Conservation (phyloP, 805 yeast genomes). For the Wickerhamiella vanderwaltii region DNA sequence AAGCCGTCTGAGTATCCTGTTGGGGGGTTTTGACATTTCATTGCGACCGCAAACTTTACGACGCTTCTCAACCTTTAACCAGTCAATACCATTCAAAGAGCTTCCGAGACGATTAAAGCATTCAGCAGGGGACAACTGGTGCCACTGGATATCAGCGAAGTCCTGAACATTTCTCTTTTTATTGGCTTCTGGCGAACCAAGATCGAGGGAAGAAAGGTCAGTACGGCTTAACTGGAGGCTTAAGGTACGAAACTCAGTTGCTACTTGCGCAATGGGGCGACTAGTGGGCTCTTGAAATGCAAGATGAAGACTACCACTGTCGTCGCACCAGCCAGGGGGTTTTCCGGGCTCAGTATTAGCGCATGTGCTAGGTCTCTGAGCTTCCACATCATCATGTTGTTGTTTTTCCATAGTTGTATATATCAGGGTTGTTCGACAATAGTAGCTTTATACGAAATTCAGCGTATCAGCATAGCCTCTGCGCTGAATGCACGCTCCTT, state of each 20-base stretch:
- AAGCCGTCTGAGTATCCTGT: conserved; percentile 25
- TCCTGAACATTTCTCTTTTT: background rate
- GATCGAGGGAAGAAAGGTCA: conserved; percentile 1
- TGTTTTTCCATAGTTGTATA: too few relatives aligned
- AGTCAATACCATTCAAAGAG: background rate
- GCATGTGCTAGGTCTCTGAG: background rate
- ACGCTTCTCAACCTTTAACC: conserved; percentile 2
- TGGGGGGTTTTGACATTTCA: conserved; percentile 31
- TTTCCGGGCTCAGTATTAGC: background rate
- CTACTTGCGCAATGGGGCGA: background rate
- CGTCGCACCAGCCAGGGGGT: background rate
- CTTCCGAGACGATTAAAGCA: background rate
- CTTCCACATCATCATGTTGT: background rate
- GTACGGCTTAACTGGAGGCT: conserved; percentile 6
- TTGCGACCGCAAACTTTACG: conserved; percentile 28
- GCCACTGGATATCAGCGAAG: conserved; percentile 10
- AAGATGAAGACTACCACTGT: background rate
- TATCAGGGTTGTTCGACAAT: too few relatives aligned
- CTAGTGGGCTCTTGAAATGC: conserved; percentile 2
- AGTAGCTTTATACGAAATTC: too few relatives aligned
- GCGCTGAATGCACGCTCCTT: background rate
- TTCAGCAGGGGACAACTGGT: background rate
- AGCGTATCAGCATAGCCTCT: too few relatives aligned
- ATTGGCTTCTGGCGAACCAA: background rate
- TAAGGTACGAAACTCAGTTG: conserved; percentile 6